phyloP scores from a whole-genome alignment of 331 rosid species.

The Saraca asoca region DNA sequence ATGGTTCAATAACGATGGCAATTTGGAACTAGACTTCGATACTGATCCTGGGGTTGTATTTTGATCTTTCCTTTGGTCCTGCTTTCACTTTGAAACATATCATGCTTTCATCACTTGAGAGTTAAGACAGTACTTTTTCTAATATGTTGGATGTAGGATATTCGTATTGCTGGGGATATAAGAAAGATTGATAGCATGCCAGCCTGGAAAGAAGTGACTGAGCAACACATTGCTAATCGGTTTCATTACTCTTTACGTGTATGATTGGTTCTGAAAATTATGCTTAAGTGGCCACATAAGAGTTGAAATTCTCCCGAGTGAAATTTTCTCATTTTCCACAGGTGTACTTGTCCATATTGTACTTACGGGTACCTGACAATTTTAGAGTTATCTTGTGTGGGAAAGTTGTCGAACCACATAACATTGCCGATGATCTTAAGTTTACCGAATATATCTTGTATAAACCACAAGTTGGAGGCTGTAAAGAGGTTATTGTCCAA shows the following conservation, averaged over 20 bases:
- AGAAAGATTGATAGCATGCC: slow-evolving; percentile 33
- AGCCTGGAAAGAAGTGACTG: slow-evolving; percentile 43
- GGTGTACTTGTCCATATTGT: slow-evolving; percentile 87
- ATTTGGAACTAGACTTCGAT: slow-evolving; percentile 73
- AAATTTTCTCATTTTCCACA: slow-evolving; percentile 43
- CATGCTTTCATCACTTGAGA: slow-evolving; percentile 19
- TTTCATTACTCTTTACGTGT: slow-evolving; percentile 74
- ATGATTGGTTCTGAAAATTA: slow-evolving; percentile 43
- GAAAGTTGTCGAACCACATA: slow-evolving; percentile 61
- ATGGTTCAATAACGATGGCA: slow-evolving; percentile 64
- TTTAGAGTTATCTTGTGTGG: slow-evolving; percentile 74
- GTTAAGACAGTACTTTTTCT: slow-evolving; percentile 26
- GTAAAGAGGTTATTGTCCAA: slow-evolving; percentile 54
- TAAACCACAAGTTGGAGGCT: slow-evolving; percentile 54
- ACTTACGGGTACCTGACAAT: slow-evolving; percentile 60
- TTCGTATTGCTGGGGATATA: slow-evolving; percentile 57
- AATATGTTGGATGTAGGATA: slow-evolving; percentile 63
- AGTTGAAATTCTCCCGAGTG: slow-evolving; percentile 11
- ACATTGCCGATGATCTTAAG: slow-evolving; percentile 73
- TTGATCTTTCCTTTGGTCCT: not conserved
- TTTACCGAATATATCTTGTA: slow-evolving; percentile 60
- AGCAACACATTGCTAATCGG: slow-evolving; percentile 66
- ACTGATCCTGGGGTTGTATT: slow-evolving; percentile 67
- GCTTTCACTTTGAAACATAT: slow-evolving; percentile 17
- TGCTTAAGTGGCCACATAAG: slow-evolving; percentile 21